A percentile compares a stretch with the other conserved stretches of the same genome.
These are phyloP conservation scores for Tricholoma sp. DNA, from an alignment of 768 basidiomycete species.

Conservation along the genomic window DNA sequence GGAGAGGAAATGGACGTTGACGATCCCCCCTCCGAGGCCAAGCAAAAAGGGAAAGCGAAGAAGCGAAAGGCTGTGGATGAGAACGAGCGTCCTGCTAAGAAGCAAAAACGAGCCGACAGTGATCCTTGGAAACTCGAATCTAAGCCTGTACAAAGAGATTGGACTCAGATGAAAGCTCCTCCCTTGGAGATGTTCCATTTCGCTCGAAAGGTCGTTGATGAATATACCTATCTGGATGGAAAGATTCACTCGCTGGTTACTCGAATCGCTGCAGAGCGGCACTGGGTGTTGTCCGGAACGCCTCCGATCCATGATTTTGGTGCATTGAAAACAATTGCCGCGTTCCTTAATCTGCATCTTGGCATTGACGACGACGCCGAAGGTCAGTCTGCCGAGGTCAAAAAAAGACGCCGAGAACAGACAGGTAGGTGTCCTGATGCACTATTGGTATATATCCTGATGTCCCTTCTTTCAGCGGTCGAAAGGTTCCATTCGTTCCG, in stretches of 20 bases:
- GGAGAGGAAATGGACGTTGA: slow-evolving; percentile 60
- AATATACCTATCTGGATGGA: slow-evolving; percentile 89
- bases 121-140: slow-evolving; percentile 79
- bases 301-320: slow-evolving; percentile 91
- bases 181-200: slow-evolving; percentile 93
- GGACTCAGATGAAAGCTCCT: slow-evolving; percentile 75
- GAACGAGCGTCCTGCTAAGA: slow-evolving; percentile 42
- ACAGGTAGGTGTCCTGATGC: slow-evolving; percentile 49
- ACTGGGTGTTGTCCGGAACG: slow-evolving; percentile 96
- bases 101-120: slow-evolving; percentile 56
- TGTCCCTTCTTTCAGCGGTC: slow-evolving; percentile 46
- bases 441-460: slow-evolving; percentile 4
- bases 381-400: slow-evolving; percentile 66
- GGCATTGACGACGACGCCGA: slow-evolving; percentile 89
- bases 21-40: slow-evolving; percentile 27
- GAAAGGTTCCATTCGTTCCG: slow-evolving; percentile 97
- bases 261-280: slow-evolving; percentile 67
- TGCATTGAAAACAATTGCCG: slow-evolving; percentile 85
- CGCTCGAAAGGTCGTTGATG: slow-evolving; percentile 84
- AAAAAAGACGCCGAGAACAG: slow-evolving; percentile 78
- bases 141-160: slow-evolving; percentile 60
- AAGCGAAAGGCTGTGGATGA: slow-evolving; percentile 35
- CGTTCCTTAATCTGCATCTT: slow-evolving; percentile 85
- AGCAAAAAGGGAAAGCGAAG: slow-evolving; percentile 33
- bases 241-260: slow-evolving; percentile 77